Percentiles rank a stretch among this genome's conserved stretches.
Conservation (phyloP, 768 basidiomycete species). For the Tulasnella calospora region DNA sequence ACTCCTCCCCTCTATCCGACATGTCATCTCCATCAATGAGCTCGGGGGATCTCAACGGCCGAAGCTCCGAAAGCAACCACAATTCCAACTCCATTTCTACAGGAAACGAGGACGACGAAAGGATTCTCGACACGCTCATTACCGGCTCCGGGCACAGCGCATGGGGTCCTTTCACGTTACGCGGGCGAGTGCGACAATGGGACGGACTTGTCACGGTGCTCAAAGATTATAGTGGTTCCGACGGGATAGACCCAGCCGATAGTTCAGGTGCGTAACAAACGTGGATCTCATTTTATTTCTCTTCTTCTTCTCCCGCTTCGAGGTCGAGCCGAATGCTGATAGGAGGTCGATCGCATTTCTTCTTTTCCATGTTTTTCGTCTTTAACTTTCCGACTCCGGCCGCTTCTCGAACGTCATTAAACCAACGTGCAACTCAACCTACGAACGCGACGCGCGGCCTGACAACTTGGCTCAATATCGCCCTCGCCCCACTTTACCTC, state of each 20-base stretch:
- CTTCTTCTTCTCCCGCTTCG: not conserved
- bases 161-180: conserved; percentile 80
- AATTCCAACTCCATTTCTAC: not conserved
- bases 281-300: conserved; percentile 1
- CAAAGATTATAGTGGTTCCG: conserved; percentile 59
- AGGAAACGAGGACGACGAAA: conserved; percentile 29
- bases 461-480: not conserved
- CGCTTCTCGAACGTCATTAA: not conserved
- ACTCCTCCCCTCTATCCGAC: not conserved
- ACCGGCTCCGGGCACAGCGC: conserved; percentile 84
- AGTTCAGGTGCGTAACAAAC: conserved; percentile 6
- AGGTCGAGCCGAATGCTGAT: not conserved
- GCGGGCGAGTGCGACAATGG: conserved; percentile 72
- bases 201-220: conserved; percentile 76
- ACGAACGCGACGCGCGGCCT: not conserved
- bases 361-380: not conserved
- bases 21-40: not conserved
- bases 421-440: not conserved
- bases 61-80: not conserved
- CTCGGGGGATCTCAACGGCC: conserved; percentile 39
- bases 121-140: conserved; percentile 59
- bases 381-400: not conserved
- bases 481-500: not conserved
- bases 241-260: not conserved
- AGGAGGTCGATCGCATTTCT: conserved; percentile 3